Evolutionary conservation across 441 rosid genomes (phyloP).

Genomic region (Erodium trifolium): DNA sequence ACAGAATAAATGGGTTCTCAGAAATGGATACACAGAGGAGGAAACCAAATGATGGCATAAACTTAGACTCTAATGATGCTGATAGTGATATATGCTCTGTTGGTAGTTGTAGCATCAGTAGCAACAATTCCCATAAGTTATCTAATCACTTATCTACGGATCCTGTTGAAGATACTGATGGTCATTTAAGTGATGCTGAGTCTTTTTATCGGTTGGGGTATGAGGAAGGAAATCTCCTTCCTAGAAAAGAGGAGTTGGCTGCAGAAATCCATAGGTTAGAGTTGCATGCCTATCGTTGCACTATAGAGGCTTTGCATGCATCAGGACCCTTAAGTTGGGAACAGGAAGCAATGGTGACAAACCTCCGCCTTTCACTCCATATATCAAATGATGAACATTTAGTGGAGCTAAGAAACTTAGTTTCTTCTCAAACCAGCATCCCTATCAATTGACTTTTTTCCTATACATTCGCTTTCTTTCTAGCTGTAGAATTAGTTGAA

Average conservation of each 20-base stretch:
- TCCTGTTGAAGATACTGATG: slow-evolving; percentile 25
- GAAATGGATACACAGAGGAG: slow-evolving; percentile 32
- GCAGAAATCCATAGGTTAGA: slow-evolving; percentile 49
- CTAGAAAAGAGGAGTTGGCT: slow-evolving; percentile 27
- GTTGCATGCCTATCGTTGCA: slow-evolving; percentile 54
- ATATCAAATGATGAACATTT: slow-evolving; percentile 66
- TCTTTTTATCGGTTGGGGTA: slow-evolving; percentile 31
- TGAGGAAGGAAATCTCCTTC: slow-evolving; percentile 24
- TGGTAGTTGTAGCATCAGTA: slow-evolving; percentile 39
- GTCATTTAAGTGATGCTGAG: slow-evolving; percentile 47
- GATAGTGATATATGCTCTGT: slow-evolving; percentile 32
- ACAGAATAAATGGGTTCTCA: slow-evolving; percentile 24
- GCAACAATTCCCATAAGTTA: slow-evolving; percentile 21
- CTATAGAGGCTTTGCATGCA: slow-evolving; percentile 54
- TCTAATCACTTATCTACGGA: slow-evolving; percentile 19
- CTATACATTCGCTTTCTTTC: slow-evolving; percentile 14
- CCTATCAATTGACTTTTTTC: slow-evolving; percentile 23
- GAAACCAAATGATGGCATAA: slow-evolving; percentile 25
- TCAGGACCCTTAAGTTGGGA: slow-evolving; percentile 64
- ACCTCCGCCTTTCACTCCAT: slow-evolving; percentile 56
- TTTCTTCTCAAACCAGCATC: slow-evolving; percentile 33
- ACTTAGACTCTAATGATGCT: slow-evolving; percentile 24
- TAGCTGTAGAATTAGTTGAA: slow-evolving; percentile 26
- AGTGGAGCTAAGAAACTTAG: slow-evolving; percentile 46
- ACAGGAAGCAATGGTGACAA: slow-evolving; percentile 54